Evolutionary conservation across 1,284 basidiomycete species (phyloP).

Genomic region (Singerocomus rubriflavus): DNA sequence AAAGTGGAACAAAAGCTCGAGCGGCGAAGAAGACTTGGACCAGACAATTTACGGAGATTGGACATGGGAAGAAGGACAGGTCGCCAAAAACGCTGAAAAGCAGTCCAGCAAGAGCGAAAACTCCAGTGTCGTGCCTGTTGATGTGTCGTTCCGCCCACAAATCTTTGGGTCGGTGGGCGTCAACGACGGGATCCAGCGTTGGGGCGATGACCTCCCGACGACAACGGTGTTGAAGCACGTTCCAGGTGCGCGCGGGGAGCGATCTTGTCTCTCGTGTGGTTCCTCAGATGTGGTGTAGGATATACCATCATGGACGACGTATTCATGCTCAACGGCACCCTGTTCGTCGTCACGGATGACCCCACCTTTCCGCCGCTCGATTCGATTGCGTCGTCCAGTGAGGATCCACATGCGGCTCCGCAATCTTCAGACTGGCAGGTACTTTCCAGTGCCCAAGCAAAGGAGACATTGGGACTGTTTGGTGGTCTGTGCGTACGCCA

Average conservation of each 20-base stretch:
- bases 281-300: constrained; percentile 42
- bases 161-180: constrained; percentile 43
- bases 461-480: constrained; percentile 47
- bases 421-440: constrained; percentile 63
- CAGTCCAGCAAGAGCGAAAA: constrained; percentile 33
- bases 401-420: constrained; percentile 40
- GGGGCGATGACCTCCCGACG: constrained; percentile 51
- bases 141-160: constrained; percentile 24
- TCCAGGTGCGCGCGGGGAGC: constrained; percentile 45
- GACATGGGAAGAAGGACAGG: constrained; percentile 57
- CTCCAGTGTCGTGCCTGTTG: constrained; percentile 26
- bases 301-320: constrained; percentile 81
- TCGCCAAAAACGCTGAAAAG: constrained; percentile 46
- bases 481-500: constrained; percentile 50
- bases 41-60: constrained; percentile 61
- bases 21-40: constrained; percentile 49
- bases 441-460: constrained; percentile 53
- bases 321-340: constrained; percentile 61
- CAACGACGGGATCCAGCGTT: constrained; percentile 50
- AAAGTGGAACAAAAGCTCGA: constrained; percentile 35
- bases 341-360: constrained; percentile 67
- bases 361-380: constrained; percentile 48
- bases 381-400: constrained; percentile 47
- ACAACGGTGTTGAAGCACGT: constrained; percentile 55
- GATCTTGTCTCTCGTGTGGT: constrained; percentile 4